Percentiles rank a stretch among this genome's conserved stretches.
Evolutionary conservation across 768 basidiomycete genomes (phyloP).

Genomic region (Trametes meyenii): DNA sequence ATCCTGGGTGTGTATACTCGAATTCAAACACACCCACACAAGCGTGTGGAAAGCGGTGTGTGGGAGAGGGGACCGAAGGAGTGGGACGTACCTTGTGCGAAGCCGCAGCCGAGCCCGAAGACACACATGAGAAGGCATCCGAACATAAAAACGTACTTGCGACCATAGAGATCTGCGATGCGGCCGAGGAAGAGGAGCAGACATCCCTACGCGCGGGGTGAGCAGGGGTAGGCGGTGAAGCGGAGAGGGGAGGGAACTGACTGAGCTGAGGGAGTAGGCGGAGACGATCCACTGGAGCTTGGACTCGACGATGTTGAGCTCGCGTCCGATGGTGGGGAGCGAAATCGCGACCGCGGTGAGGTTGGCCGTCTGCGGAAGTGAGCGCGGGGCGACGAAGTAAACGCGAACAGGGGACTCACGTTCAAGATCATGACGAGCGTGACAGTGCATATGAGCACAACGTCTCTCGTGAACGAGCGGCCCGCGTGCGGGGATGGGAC

Average conservation of each 20-base stretch:
- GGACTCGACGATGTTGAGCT: constrained; percentile 50
- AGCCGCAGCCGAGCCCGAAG: constrained; percentile 67
- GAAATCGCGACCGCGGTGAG: constrained; percentile 32
- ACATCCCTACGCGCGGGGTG: constrained; percentile 56
- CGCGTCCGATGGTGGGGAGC: constrained; percentile 36
- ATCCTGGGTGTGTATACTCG: too few species aligned
- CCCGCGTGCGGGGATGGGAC: neutral
- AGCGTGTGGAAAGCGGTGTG: neutral
- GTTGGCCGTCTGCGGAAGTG: constrained; percentile 26
- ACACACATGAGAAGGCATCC: constrained; percentile 58
- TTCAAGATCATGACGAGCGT: constrained; percentile 37
- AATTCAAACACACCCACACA: neutral
- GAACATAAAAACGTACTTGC: constrained; percentile 64
- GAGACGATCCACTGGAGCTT: constrained; percentile 69
- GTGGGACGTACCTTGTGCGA: constrained; percentile 50
- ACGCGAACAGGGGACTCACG: constrained; percentile 21
- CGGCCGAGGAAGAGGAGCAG: constrained; percentile 76
- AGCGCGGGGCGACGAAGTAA: neutral
- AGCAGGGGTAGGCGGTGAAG: too few species aligned
- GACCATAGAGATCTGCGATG: constrained; percentile 79
- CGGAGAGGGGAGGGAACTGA: constrained; percentile 33
- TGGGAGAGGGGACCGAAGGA: neutral
- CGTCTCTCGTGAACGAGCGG: constrained; percentile 13
- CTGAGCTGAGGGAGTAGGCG: constrained; percentile 69
- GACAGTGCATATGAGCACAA: constrained; percentile 31